Percentiles rank a stretch among this genome's conserved stretches.
These are phyloP conservation scores for Cordia subcordata DNA, from an alignment of 257 asterid genomes.

Conservation along the genomic window DNA sequence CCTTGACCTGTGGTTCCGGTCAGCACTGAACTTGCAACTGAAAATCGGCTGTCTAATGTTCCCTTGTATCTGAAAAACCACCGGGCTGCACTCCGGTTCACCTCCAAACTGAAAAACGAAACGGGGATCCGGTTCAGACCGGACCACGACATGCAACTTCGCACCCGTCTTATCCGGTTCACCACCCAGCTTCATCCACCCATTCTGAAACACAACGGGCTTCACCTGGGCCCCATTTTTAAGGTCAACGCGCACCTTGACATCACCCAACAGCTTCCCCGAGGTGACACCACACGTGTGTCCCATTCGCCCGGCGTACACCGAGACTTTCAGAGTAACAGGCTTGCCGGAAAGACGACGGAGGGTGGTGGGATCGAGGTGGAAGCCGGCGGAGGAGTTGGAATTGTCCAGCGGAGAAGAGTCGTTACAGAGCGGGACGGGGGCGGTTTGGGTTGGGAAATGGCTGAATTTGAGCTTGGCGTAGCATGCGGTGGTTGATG, in stretches of 20 bases:
- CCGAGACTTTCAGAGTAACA: conserved; percentile 43
- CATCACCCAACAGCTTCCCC: conserved; percentile 58
- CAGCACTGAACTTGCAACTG: conserved; percentile 86
- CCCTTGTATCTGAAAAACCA: conserved; percentile 78
- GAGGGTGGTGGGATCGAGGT: conserved; percentile 67
- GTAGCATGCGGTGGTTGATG: conserved; percentile 69
- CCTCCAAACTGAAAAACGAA: conserved; percentile 86
- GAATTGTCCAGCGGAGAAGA: conserved; percentile 36
- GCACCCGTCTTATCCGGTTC: conserved; percentile 34
- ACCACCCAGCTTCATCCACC: conserved; percentile 69
- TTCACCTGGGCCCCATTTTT: conserved; percentile 35
- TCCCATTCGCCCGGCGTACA: conserved; percentile 66
- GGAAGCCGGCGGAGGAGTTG: conserved; percentile 42
- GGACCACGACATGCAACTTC: conserved; percentile 49
- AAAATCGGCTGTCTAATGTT: conserved; percentile 82
- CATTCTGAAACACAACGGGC: conserved; percentile 44
- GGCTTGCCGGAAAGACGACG: conserved; percentile 47
- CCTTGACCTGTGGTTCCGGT: conserved; percentile 70
- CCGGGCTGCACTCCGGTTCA: conserved; percentile 92
- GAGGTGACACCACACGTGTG: conserved; percentile 58
- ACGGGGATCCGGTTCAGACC: conserved; percentile 85
- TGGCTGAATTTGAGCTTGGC: conserved; percentile 67
- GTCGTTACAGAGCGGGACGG: conserved; percentile 41
- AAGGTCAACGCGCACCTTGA: conserved; percentile 31
- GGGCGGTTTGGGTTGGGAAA: conserved; percentile 70